phyloP scores from a whole-genome alignment of 768 basidiomycete species.

The Dacryopinax spathularia region DNA sequence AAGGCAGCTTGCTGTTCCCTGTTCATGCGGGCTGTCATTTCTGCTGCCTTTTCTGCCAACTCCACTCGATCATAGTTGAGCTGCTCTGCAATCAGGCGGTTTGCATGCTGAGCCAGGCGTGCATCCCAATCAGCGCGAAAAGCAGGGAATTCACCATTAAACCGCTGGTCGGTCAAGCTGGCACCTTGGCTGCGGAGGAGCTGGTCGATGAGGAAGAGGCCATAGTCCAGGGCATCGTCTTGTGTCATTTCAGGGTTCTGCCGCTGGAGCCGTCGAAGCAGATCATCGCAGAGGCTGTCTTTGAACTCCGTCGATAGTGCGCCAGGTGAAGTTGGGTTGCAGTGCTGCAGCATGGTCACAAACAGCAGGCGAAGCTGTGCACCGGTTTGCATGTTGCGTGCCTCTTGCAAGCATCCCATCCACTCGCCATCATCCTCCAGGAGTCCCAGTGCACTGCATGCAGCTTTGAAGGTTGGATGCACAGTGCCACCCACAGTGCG shows the following conservation, averaged over 20 bases:
- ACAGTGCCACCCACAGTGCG: conserved; percentile 10
- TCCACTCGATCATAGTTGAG: conserved; percentile 8
- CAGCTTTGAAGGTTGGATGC: conserved; percentile 26
- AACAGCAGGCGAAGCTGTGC: conserved; percentile 27
- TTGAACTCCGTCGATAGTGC: conserved; percentile 30
- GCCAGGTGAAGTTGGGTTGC: conserved; percentile 22
- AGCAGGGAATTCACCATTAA: conserved; percentile 4
- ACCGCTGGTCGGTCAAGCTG: conserved; percentile 14
- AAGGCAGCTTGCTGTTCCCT: conserved; percentile 21
- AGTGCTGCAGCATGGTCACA: conserved; percentile 25
- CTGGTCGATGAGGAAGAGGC: conserved; percentile 28
- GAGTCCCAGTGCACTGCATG: conserved; percentile 30
- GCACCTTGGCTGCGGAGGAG: conserved; percentile 18
- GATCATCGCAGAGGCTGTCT: conserved; percentile 31
- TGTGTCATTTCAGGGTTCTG: conserved; percentile 17
- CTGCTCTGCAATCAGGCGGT: conserved; percentile 13
- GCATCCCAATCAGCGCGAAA: neutral
- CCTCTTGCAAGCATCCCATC: conserved; percentile 29
- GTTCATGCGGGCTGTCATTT: conserved; percentile 11
- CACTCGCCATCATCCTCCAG: conserved; percentile 34
- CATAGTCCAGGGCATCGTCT: conserved; percentile 29
- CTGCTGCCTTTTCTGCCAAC: neutral
- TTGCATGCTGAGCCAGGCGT: conserved; percentile 8
- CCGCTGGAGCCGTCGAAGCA: conserved; percentile 17
- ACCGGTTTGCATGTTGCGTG: conserved; percentile 28